Conservation (phyloP, 306 rosid species). For the Quercus agrifolia region DNA sequence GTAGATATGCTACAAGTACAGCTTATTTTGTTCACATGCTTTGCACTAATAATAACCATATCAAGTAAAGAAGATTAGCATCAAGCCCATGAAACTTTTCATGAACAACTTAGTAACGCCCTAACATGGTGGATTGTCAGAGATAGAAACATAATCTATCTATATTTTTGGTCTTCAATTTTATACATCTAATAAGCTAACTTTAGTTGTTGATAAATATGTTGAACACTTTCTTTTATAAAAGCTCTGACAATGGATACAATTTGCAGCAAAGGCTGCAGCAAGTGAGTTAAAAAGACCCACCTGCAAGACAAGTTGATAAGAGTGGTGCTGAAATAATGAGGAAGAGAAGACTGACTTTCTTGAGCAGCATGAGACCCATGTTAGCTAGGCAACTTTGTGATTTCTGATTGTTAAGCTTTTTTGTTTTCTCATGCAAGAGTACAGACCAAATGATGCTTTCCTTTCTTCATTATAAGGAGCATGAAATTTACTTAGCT, state of each 20-base stretch:
- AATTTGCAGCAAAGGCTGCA: conserved; percentile 33
- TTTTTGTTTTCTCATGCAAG: conserved; percentile 22
- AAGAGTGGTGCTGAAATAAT: conserved; percentile 55
- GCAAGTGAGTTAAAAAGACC: conserved; percentile 25
- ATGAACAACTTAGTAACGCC: not conserved
- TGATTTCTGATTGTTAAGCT: conserved; percentile 11
- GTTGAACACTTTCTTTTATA: conserved; percentile 2
- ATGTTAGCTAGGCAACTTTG: conserved; percentile 9
- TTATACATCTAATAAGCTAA: not conserved
- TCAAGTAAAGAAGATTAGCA: not conserved
- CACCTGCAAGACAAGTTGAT: conserved; percentile 67
- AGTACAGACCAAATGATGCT: conserved; percentile 28
- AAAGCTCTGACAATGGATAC: conserved; percentile 31
- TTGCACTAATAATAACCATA: not conserved
- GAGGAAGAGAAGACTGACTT: conserved; percentile 44
- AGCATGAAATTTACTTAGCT: conserved; percentile 8
- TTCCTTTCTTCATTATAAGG: conserved; percentile 28
- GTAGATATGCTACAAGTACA: not conserved
- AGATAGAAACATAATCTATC: not conserved
- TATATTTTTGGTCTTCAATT: not conserved
- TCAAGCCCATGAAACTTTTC: not conserved
- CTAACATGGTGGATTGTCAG: not conserved
- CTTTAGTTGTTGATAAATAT: not conserved
- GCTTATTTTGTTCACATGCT: not conserved
- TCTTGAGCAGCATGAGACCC: conserved; percentile 51